phyloP scores from a whole-genome alignment of 805 yeast species.

The Ogataea henricii region DNA sequence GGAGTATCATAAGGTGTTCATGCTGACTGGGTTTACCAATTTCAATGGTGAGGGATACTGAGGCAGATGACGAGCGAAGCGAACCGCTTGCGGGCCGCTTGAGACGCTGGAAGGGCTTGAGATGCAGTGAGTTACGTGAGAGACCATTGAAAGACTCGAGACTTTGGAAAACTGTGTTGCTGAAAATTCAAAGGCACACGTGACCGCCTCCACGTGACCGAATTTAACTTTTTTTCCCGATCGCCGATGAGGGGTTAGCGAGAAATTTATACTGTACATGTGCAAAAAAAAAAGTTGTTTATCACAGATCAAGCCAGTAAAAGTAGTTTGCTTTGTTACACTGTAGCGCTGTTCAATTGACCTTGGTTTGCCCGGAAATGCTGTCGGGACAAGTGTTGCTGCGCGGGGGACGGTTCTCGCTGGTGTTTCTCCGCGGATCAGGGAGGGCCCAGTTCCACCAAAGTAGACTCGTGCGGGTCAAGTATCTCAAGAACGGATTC shows the following conservation, averaged over 20 bases:
- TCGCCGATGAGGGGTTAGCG: constrained; percentile 5
- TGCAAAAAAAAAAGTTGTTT: background rate
- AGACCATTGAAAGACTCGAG: too few relatives aligned
- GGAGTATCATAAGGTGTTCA: constrained; percentile 59
- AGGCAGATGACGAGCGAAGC: background rate
- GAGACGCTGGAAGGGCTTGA: too few relatives aligned
- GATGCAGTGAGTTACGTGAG: too few relatives aligned
- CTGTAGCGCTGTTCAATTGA: background rate
- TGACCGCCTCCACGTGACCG: background rate
- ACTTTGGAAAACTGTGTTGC: too few relatives aligned
- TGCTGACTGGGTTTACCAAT: constrained; percentile 71
- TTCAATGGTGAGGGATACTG: constrained; percentile 75
- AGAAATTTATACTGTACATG: too few relatives aligned
- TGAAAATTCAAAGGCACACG: background rate
- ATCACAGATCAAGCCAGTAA: background rate
- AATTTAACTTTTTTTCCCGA: background rate
- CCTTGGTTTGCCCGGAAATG: background rate
- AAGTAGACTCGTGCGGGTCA: background rate
- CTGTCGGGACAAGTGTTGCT: background rate
- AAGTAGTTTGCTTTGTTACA: too few relatives aligned
- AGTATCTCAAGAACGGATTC: constrained; percentile 17
- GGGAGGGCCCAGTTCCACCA: constrained; percentile 7
- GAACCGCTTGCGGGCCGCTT: too few relatives aligned
- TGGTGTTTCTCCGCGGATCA: background rate
- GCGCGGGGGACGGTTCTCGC: background rate